These are phyloP conservation scores for Aphanocladium album DNA, from an alignment of 2,329 filamentous ascomycete genomes.

Conservation along the genomic window DNA sequence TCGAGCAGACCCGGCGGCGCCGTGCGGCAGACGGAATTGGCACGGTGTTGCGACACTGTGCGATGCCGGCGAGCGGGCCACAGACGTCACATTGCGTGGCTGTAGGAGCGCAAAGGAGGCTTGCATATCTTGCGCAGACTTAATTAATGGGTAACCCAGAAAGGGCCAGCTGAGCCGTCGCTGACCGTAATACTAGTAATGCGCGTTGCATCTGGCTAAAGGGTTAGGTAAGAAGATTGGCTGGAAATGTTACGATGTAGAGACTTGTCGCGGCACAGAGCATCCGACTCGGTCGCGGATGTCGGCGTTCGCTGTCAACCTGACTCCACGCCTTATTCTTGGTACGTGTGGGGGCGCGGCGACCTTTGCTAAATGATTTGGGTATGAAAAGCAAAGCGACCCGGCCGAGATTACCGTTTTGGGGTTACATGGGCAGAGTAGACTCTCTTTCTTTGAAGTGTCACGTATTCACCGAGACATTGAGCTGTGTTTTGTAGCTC, in stretches of 20 bases:
- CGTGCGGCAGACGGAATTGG: not conserved
- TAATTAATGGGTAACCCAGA: not conserved
- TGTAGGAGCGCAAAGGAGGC: not conserved
- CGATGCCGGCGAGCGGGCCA: not conserved
- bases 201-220: not conserved
- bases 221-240: not conserved
- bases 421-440: not conserved
- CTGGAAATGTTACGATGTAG: not conserved
- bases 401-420: not conserved
- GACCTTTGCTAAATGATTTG: not conserved
- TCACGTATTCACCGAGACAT: not conserved
- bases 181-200: not conserved
- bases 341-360: no score
- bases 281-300: not conserved
- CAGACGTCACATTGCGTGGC: conserved; percentile 2
- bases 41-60: conserved; percentile 3
- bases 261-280: not conserved
- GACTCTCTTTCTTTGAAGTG: not conserved
- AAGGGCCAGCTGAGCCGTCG: not conserved
- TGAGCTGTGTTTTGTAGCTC: not conserved
- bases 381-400: not conserved
- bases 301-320: not conserved
- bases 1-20: not conserved
- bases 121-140: conserved; percentile 1
- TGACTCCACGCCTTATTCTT: no score